A percentile compares a stretch with the other conserved stretches of the same genome.
Conservation (phyloP, 1,284 basidiomycete species). For the Apiotrichum montevideense region DNA sequence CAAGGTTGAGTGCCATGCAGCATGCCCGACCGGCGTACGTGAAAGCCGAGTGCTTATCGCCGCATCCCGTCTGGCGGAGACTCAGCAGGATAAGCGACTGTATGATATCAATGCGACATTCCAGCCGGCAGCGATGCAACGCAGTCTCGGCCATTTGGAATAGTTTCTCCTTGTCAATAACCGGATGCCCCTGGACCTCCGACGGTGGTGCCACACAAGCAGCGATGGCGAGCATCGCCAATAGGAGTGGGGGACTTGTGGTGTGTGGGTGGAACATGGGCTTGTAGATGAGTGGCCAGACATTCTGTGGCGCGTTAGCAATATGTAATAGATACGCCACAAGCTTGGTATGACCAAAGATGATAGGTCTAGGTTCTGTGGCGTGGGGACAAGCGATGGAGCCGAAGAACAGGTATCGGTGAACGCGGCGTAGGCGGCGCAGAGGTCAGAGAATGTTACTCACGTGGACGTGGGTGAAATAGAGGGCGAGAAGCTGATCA, state of each 20-base stretch:
- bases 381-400: too few species aligned
- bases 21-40: conserved; percentile 44
- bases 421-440: too few species aligned
- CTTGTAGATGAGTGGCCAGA: conserved; percentile 45
- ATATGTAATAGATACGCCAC: too few species aligned
- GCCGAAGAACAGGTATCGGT: too few species aligned
- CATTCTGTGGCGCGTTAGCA: conserved; percentile 25
- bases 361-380: too few species aligned
- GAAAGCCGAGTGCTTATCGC: conserved; percentile 46
- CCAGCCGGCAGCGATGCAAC: conserved; percentile 25
- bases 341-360: too few species aligned
- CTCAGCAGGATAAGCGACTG: conserved; percentile 46
- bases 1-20: conserved; percentile 47
- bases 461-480: conserved; percentile 40
- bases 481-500: conserved; percentile 34
- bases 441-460: conserved; percentile 1
- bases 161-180: conserved; percentile 54
- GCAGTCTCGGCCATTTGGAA: conserved; percentile 32
- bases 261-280: conserved; percentile 36
- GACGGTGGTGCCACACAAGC: conserved; percentile 29
- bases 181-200: neutral
- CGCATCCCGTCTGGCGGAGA: conserved; percentile 48
- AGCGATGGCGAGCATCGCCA: conserved; percentile 40
- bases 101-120: conserved; percentile 33
- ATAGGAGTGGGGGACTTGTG: conserved; percentile 27